Conservation (phyloP, 2,329 filamentous ascomycete genomes). For the Fusarium secorum region DNA sequence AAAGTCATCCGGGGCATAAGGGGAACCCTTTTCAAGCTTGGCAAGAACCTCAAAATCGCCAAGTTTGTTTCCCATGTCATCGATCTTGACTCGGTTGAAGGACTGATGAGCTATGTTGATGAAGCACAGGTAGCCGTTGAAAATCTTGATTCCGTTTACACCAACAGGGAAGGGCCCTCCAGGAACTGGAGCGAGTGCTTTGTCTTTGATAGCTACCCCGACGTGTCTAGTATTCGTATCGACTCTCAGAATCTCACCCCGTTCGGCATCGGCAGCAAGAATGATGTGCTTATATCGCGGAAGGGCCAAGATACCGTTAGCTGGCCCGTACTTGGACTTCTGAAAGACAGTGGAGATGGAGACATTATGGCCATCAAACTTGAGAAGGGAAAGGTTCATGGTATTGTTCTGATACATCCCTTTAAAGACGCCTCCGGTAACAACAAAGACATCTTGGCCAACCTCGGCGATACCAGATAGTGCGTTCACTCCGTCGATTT, state of each 20-base stretch:
- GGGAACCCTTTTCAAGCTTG: not conserved
- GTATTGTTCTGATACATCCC: not conserved
- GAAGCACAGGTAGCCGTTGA: not conserved
- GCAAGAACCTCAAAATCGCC: not conserved
- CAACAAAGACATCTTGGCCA: not conserved
- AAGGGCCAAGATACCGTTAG: not conserved
- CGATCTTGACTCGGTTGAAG: not conserved
- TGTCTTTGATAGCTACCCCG: not conserved
- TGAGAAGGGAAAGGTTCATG: not conserved
- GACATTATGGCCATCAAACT: not conserved
- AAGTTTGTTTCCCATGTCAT: not conserved
- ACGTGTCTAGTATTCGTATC: not conserved
- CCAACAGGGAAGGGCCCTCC: not conserved
- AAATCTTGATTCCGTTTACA: conserved; percentile 4
- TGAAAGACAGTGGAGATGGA: not conserved
- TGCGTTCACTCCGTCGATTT: not conserved
- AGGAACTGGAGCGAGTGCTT: not conserved
- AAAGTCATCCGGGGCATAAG: not conserved
- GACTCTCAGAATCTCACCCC: not conserved
- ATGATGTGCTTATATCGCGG: not conserved
- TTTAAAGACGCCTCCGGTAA: not conserved
- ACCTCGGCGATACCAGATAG: not conserved
- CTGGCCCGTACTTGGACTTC: not conserved
- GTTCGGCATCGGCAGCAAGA: not conserved
- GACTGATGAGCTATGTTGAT: not conserved